Evolutionary conservation across 768 basidiomycete species (phyloP), one percentile per base, ranked within the genome.

Genomic region (Brasilioporus rufonigricans): DNA sequence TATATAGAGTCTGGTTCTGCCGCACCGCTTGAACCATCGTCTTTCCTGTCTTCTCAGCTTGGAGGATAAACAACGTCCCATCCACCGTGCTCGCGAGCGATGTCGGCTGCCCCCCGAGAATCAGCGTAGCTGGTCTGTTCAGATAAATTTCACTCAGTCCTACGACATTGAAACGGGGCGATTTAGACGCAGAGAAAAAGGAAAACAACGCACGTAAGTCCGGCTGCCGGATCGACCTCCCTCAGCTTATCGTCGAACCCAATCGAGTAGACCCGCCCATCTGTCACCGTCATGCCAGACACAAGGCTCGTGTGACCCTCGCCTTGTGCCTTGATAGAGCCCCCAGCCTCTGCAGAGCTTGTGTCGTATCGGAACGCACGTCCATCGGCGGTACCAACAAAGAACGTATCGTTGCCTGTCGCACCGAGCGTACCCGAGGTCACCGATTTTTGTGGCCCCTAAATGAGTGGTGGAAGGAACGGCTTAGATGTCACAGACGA

Each of bases 381-480:
- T 1, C 93, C 93, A 57, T 93, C 90, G 5, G 87, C 85, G 0
- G 87, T 85, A 18, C 93, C 93, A 0, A 85, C 80, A 53, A 93
- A 75, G 76, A 96, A 91, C 0, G 91, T 92, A n/a, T 67, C 69
- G 7, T 19, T 44, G 0, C 50, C 59, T 2, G 77, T 66, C 3
- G 68, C 65, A 1, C 68, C 62, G 0, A 79, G 67, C 1, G 81
- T 68, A 18, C 82, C 77, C 0, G 89, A 78, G 0, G 88, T 96
- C 59, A 98, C 80, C 3, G 89, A 73, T 66, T 85, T 92, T 68
- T 93, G 89, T 16, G 93, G 85, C 6, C 86, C 93, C 86, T 94
- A 61, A 26, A 19, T 23, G 14, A 35, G 29, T 7, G 7, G 14
- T 12, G 19, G n/a, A 33, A n/a, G 13, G 18, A 26, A 49, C 6